Base-by-base conservation (phyloP, 371 early-diverging fungal species). In the Coemansia sp. region DNA sequence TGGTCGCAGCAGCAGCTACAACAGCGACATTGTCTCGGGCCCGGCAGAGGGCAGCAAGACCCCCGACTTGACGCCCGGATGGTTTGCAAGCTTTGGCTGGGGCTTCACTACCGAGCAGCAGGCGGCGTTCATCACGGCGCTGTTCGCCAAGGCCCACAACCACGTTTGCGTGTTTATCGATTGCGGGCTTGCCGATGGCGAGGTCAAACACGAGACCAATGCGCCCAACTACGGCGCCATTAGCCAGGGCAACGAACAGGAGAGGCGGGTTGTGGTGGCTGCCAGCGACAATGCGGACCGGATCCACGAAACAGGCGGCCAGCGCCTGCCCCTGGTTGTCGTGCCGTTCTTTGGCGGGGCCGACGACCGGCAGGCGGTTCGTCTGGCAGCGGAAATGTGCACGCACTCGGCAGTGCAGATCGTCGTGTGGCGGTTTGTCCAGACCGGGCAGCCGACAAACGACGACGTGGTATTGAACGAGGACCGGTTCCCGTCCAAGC, bases 101-200 rank as follows among this genome's bases (percentile, higher is more conserved):
- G 59, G 56, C 5, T 66, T 60, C 60, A 80, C 66, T 20, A 81
- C 68, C 16, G 67, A 70, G 40, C 78, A 81, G 57, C 79, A 83
- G 50, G 79, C 83, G 3, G 34, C 56, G n/a, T 80, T 84, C 67
- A 67, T 86, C 49, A 73, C 78, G 11, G 73, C 67, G 2, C 62
- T 86, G 30, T 81, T 85, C 13, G 65, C 59, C 20, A 61, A 55
- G 4, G 64, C 83, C 0, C 68, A 53, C 3, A 71, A 79, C 53
- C 59, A 83, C 34, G 78, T 85, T 11, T 89, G 80, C 14, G 80
- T 90, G 34, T 87, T 90, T 67, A 80, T 90, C 43, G 90, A 92
- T 63, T 83, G 88, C 16, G 91, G 92, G 1, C 81, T 90, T 62
- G 87, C 87, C 8, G 73, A 57, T 8, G 48, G 32, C 14, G 53